Evolutionary conservation across 768 basidiomycete genomes (phyloP).

Genomic region (Hortiboletus flavorubellus): DNA sequence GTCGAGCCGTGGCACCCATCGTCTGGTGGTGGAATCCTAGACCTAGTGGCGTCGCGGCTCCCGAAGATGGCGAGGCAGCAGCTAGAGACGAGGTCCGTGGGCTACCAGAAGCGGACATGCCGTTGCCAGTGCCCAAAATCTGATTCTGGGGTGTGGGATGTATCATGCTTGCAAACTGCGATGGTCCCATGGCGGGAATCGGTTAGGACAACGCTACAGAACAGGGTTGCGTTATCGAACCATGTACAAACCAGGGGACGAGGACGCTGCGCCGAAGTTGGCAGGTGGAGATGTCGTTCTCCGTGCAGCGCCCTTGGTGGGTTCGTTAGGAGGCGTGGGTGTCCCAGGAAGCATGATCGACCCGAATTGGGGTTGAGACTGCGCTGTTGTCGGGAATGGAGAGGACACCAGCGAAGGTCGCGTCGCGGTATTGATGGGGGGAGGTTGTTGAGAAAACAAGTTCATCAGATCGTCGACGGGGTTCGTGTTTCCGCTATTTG

Average conservation of each 20-base stretch:
- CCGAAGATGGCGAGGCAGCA: slow-evolving; percentile 10
- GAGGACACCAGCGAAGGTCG: slow-evolving; percentile 22
- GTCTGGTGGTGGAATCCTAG: neutral
- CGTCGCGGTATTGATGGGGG: slow-evolving; percentile 27
- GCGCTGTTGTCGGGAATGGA: slow-evolving; percentile 9
- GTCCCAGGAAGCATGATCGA: slow-evolving; percentile 44
- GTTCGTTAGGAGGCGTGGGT: slow-evolving; percentile 26
- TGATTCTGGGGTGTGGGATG: slow-evolving; percentile 20
- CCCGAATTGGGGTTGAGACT: slow-evolving; percentile 31
- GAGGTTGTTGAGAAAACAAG: slow-evolving; percentile 44
- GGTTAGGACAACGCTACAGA: neutral
- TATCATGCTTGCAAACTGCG: slow-evolving; percentile 15
- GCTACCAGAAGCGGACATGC: neutral
- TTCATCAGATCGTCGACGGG: slow-evolving; percentile 57
- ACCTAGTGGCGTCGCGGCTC: slow-evolving; percentile 11
- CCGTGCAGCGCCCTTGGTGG: slow-evolving; percentile 9
- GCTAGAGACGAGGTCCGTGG: slow-evolving; percentile 11
- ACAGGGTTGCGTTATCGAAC: slow-evolving; percentile 4
- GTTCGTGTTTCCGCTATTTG: slow-evolving; percentile 20
- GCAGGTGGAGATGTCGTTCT: slow-evolving; percentile 15
- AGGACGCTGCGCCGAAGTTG: slow-evolving; percentile 1
- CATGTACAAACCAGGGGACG: slow-evolving; percentile 1
- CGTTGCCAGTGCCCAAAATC: neutral
- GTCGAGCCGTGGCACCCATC: slow-evolving; percentile 6
- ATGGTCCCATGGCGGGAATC: neutral